phyloP scores from a whole-genome alignment of 2,329 filamentous ascomycete genomes.

The Chaetomiaceae sp. region DNA sequence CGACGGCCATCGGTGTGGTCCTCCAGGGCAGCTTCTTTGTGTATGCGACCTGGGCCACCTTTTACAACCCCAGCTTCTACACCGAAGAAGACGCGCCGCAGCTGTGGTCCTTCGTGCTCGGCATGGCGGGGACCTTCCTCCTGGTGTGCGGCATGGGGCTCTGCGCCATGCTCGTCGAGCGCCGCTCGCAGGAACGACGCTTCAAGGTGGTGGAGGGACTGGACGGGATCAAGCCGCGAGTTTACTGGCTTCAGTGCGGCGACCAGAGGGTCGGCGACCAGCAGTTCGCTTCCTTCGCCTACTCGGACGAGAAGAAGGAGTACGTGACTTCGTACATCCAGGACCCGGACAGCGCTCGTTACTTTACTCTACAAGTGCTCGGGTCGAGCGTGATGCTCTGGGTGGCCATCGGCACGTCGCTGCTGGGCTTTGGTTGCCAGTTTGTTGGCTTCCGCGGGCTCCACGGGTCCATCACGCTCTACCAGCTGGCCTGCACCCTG shows the following conservation, averaged over 20 bases:
- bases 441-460: neutral
- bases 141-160: neutral
- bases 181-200: neutral
- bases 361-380: neutral
- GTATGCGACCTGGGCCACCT: too few species aligned
- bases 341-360: too few species aligned
- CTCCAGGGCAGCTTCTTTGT: too few species aligned
- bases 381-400: neutral
- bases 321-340: neutral
- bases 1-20: too few species aligned
- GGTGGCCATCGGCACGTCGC: neutral
- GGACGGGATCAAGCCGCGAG: neutral
- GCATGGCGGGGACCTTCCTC: neutral
- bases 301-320: neutral
- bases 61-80: neutral
- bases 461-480: neutral
- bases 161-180: neutral
- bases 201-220: neutral
- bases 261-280: constrained; percentile 8
- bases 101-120: neutral
- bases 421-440: neutral
- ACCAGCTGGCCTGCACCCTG: neutral
- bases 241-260: constrained; percentile 11
- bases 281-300: neutral
- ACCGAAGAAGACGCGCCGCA: neutral